Evolutionary conservation across 83 land plant species (phyloP), one percentile per base, ranked within the genome.

Genomic region (Larix sibirica): DNA sequence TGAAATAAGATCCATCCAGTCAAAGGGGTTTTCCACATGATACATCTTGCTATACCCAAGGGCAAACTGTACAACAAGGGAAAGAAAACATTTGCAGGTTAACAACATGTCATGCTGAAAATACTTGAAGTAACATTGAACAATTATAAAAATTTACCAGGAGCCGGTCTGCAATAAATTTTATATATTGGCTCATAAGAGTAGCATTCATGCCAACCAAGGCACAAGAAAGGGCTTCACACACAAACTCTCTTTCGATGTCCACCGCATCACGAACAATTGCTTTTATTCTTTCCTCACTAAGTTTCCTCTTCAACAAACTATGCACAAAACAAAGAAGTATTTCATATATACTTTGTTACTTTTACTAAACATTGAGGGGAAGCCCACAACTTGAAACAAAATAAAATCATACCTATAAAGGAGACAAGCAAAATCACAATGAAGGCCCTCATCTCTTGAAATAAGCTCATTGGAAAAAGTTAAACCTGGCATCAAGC

Each of bases 1-100:
- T 8, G 98, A 96, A 47, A 96, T 96, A 17, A 96, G 87, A 84
- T 94, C 98, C 98, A 96, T 96, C 94, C 95, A 94, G 42, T 96
- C 97, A 82, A 96, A 96, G 0, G 98, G 98, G 88, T 96, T 96
- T n/a, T 83, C 82, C 16, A 82, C 95, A 63, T 91, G 86, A 71
- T 92, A 94, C 71, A 80, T 79, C 83, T 87, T 94, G 38, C 38
- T 40, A 82, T 81, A 90, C 23, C 94, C 98, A 13, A 96, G 82
- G 10, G 96, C 86, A 70, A 89, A 90, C 97, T 93, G 94, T 47
- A 70, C 26, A n/a, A 64, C 64, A 63, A 26, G 3, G 13, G 26
- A 62, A 50, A 40, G 12, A 6, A 38, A 50, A 47, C 73, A 77
- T 1, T 18, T n/a, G 23, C 50, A 83, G 59, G 62, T 42, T 1